Evolutionary conservation across 345 rosid genomes (phyloP), one percentile per base, ranked within the genome.

Genomic region (Corchorus olitorius): DNA sequence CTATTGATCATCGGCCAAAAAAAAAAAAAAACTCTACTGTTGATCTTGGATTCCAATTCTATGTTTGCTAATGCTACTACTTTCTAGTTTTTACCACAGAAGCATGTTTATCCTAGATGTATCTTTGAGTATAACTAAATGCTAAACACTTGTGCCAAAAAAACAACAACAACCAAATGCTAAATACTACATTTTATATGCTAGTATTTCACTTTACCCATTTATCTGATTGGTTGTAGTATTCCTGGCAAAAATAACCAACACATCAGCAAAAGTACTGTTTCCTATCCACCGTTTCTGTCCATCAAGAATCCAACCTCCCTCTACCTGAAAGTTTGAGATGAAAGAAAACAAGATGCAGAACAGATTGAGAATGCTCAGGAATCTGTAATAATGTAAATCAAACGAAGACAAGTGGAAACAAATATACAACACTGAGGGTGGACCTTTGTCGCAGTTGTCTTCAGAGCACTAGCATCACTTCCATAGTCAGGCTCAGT

Each of bases 241-340:
- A 87, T 91, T 93, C 83, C 98, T 82, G 20, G 97, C 97, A 81
- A 96, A 90, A 79, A 92, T 84, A 83, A 93, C 64, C 83, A 93
- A 81, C 67, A 96, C n/a, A 84, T 93, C 99, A 3, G 99, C 97
- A 81, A 96, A 96, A 35, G 99, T 93, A 82, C 97, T 89, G 81
- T 96, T 95, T 82, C 99, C 98, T 50, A 96, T 96, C 98, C 99
- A 96, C 76, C 98, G 97, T 80, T 96, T 96, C 81, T 93, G 93
- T 61, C 99, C 99, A 68, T 92, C 87, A 7, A 96, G 87, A 76
- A 83, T 76, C 98, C 99, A 93, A 74, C 99, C 99, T 70, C 97
- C 97, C 78, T 88, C 87, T 4, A 91, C 97, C 98, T 95, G 75
- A 82, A 60, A 41, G 75, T 56, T 56, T 69, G 70, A 43, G 49